Evolutionary conservation across 2,329 filamentous ascomycete species (phyloP).

Genomic region (Phyllosticta capitalensis): DNA sequence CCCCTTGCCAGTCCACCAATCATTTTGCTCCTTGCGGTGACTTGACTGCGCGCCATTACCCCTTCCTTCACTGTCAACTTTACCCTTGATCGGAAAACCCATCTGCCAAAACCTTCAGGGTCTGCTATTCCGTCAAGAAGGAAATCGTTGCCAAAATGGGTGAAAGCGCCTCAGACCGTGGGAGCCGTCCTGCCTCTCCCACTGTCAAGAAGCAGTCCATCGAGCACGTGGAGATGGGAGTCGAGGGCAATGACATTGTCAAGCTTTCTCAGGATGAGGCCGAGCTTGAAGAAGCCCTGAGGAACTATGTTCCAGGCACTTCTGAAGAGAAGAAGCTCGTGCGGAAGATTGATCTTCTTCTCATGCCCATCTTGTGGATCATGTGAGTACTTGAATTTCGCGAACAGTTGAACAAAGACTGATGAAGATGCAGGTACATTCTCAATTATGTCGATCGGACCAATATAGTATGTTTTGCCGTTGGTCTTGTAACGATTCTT

Average conservation of each 20-base stretch:
- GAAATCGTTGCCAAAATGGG: not conserved
- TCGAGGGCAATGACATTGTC: not conserved
- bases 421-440: slow-evolving; percentile 45
- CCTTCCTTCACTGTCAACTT: not conserved
- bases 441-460: slow-evolving; percentile 64
- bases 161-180: not conserved
- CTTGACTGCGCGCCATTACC: not conserved
- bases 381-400: slow-evolving; percentile 32
- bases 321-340: slow-evolving; percentile 47
- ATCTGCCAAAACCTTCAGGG: not conserved
- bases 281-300: slow-evolving; percentile 9
- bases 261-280: not conserved
- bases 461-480: slow-evolving; percentile 43
- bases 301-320: slow-evolving; percentile 8
- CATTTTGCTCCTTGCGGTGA: not conserved
- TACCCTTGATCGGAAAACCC: not conserved
- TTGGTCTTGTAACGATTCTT: not conserved
- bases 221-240: slow-evolving; percentile 6
- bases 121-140: not conserved
- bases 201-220: slow-evolving; percentile 1
- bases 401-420: not conserved
- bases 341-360: slow-evolving; percentile 59
- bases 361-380: slow-evolving; percentile 60
- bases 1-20: not conserved
- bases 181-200: not conserved